Conservation (phyloP, 2,329 filamentous ascomycete genomes). For the Hypocrella siamensis region DNA sequence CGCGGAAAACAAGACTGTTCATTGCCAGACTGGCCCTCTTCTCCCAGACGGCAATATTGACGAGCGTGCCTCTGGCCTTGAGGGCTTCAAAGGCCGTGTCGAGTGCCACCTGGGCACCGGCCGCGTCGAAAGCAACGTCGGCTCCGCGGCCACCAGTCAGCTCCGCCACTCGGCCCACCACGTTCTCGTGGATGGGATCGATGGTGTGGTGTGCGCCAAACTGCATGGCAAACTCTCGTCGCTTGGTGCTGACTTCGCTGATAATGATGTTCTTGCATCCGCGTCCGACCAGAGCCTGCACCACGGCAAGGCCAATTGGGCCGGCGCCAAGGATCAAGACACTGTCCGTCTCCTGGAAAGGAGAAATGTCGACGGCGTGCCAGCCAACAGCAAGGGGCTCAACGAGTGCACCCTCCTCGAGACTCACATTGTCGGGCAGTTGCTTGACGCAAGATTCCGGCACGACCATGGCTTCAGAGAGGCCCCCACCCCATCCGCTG, state of each 20-base stretch:
- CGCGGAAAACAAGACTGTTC: conserved; percentile 9
- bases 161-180: conserved; percentile 26
- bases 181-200: conserved; percentile 25
- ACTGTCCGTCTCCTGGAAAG: conserved; percentile 22
- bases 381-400: conserved; percentile 34
- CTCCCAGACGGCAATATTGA: conserved; percentile 53
- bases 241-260: conserved; percentile 26
- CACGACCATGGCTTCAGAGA: conserved; percentile 38
- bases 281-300: conserved; percentile 26
- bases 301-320: conserved; percentile 31
- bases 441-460: conserved; percentile 30
- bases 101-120: conserved; percentile 38
- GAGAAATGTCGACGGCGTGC: conserved; percentile 27
- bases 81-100: conserved; percentile 30
- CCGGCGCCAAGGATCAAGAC: conserved; percentile 33
- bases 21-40: conserved; percentile 17
- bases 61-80: conserved; percentile 36
- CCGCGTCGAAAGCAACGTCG: conserved; percentile 46
- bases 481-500: conserved; percentile 33
- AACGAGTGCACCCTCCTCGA: conserved; percentile 36
- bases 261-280: conserved; percentile 31
- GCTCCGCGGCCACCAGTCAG: conserved; percentile 34
- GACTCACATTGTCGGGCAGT: conserved; percentile 31
- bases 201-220: conserved; percentile 30
- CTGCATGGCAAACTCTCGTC: conserved; percentile 23